Conservation (phyloP, 202 grass and related monocot species). For the Bolboschoenoplectus hybrid region DNA sequence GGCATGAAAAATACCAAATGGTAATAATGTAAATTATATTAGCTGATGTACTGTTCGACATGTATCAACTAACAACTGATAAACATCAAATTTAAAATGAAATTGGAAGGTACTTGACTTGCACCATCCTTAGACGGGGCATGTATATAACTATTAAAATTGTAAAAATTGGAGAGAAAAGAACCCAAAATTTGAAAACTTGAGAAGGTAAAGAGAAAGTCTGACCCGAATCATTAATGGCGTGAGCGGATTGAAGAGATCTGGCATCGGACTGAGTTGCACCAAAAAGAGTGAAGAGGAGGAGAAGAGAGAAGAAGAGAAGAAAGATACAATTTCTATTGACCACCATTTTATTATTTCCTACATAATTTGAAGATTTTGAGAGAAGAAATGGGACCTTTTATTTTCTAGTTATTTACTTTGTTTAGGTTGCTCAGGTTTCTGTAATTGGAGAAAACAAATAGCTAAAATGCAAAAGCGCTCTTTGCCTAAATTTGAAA, state of each 20-base stretch:
- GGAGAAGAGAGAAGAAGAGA: not conserved
- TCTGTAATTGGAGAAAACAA: not conserved
- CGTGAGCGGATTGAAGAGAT: not conserved
- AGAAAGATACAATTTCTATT: slow-evolving; percentile 21
- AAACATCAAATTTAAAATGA: not conserved
- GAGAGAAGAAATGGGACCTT: not conserved
- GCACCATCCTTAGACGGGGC: not conserved
- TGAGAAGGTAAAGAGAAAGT: not conserved
- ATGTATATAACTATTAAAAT: not conserved
- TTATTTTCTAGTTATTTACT: not conserved
- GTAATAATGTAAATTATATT: not conserved
- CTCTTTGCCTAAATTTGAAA: slow-evolving; percentile 1
- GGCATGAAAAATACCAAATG: not conserved
- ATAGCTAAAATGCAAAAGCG: not conserved
- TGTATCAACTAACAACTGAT: not conserved
- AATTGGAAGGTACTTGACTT: not conserved
- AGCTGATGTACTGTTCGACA: not conserved
- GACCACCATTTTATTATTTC: not conserved
- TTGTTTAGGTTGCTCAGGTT: not conserved
- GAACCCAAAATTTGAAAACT: not conserved
- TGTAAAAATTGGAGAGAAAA: not conserved
- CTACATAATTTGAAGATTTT: not conserved
- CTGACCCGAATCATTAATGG: slow-evolving; percentile 9
- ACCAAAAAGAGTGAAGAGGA: slow-evolving; percentile 21
- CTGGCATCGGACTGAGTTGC: not conserved